Conservation (phyloP, 1,284 basidiomycete species). For the Leccinum ponderosum region DNA sequence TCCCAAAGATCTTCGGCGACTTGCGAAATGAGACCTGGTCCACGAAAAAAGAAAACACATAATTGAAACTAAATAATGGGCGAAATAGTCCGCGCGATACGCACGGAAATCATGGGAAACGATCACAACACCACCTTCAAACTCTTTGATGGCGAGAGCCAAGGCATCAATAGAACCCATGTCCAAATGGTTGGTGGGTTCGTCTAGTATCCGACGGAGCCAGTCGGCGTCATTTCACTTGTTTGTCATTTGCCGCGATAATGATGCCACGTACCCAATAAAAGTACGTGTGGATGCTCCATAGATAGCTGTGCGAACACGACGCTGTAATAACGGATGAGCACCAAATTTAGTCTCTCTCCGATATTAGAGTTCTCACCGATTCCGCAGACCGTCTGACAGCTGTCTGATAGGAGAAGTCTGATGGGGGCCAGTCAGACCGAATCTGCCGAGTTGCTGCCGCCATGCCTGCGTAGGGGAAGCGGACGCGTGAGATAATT, state of each 20-base stretch:
- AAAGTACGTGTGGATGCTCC: slow-evolving; percentile 90
- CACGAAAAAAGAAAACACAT: slow-evolving; percentile 9
- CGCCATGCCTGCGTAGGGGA: slow-evolving; percentile 76
- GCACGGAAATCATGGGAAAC: slow-evolving; percentile 96
- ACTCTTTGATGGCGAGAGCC: slow-evolving; percentile 93
- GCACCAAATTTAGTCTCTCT: slow-evolving; percentile 4
- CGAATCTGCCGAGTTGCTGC: slow-evolving; percentile 93
- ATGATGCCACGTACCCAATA: slow-evolving; percentile 58
- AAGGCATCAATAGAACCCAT: slow-evolving; percentile 97
- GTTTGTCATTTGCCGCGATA: slow-evolving; percentile 9
- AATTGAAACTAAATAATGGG: slow-evolving; percentile 11
- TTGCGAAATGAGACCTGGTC: slow-evolving; percentile 83
- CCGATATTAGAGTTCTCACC: slow-evolving; percentile 46
- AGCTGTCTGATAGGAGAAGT: slow-evolving; percentile 90
- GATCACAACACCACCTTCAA: slow-evolving; percentile 96
- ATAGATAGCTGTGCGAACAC: slow-evolving; percentile 92
- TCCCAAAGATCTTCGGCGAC: slow-evolving; percentile 99
- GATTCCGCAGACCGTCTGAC: slow-evolving; percentile 96
- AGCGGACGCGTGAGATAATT: slow-evolving; percentile 8
- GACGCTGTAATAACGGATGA: slow-evolving; percentile 52
- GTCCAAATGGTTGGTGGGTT: slow-evolving; percentile 93
- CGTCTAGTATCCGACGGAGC: slow-evolving; percentile 45
- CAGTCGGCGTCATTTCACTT: slow-evolving; percentile 3
- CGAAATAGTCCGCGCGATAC: slow-evolving; percentile 24
- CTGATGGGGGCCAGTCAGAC: slow-evolving; percentile 93